A percentile compares a stretch with the other conserved stretches of the same genome.
Evolutionary conservation across 2,329 filamentous ascomycete genomes (phyloP).

Genomic region (Trichophaea hybrida): DNA sequence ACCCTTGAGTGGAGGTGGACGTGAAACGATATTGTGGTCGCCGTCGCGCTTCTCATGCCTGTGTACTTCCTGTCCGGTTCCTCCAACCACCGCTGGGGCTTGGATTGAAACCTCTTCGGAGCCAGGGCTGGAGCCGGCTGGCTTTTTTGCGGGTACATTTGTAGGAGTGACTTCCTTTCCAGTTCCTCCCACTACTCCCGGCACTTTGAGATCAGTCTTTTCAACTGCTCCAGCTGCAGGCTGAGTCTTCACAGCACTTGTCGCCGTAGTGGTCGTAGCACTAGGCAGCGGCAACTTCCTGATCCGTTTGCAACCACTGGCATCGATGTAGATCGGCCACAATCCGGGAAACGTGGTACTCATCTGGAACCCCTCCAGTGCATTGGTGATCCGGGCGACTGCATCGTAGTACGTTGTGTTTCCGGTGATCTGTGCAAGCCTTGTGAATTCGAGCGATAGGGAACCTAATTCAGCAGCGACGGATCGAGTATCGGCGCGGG

Average conservation of each 20-base stretch:
- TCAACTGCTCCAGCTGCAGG: not conserved
- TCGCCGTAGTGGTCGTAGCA: not conserved
- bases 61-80: not conserved
- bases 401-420: constrained; percentile 80
- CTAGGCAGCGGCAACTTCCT: not conserved
- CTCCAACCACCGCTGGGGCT: not conserved
- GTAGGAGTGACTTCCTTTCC: constrained; percentile 1
- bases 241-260: not conserved
- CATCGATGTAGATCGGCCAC: constrained; percentile 65
- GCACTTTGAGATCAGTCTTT: not conserved
- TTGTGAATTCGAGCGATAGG: constrained; percentile 75
- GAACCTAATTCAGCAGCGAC: constrained; percentile 60
- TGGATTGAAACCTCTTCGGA: not conserved
- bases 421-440: constrained; percentile 70
- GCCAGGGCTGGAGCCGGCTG: not conserved
- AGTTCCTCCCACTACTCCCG: not conserved
- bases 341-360: constrained; percentile 58
- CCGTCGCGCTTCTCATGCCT: not conserved
- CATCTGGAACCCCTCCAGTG: constrained; percentile 60
- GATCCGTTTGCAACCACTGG: constrained; percentile 58
- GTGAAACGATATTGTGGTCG: not conserved
- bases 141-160: not conserved
- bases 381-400: constrained; percentile 69
- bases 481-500: constrained; percentile 26
- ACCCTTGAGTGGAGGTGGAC: not conserved